phyloP scores from a whole-genome alignment of 2,329 filamentous ascomycete species.

The Diatrype stigma region DNA sequence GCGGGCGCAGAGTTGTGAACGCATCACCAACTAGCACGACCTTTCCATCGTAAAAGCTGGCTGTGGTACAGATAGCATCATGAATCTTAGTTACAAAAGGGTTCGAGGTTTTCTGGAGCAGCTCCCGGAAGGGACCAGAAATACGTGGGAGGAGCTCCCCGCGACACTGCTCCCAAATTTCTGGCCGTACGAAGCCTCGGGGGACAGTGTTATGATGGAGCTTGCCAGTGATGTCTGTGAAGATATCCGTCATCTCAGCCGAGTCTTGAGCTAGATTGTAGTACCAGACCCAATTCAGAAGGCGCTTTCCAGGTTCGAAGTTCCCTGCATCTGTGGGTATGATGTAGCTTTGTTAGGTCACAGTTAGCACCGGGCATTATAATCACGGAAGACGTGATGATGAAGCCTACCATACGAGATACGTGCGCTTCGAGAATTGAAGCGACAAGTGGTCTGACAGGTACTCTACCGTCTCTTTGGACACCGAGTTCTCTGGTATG shows the following conservation, averaged over 20 bases:
- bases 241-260: constrained; percentile 33
- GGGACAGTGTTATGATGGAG: constrained; percentile 39
- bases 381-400: background rate
- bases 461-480: constrained; percentile 13
- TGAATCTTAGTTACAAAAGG: constrained; percentile 43
- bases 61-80: constrained; percentile 33
- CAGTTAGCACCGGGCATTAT: background rate
- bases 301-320: constrained; percentile 32
- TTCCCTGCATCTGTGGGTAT: constrained; percentile 40
- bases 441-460: constrained; percentile 11
- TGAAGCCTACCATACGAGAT: constrained; percentile 18
- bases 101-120: constrained; percentile 33
- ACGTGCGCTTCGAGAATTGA: constrained; percentile 12
- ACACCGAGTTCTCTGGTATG: constrained; percentile 16
- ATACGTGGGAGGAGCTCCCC: constrained; percentile 13
- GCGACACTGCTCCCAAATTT: constrained; percentile 32
- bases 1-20: constrained; percentile 40
- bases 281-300: constrained; percentile 47
- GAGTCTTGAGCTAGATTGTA: constrained; percentile 35
- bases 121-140: constrained; percentile 36
- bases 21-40: constrained; percentile 44
- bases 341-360: constrained; percentile 26
- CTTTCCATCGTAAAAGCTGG: constrained; percentile 35
- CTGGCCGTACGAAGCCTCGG: constrained; percentile 32
- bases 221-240: constrained; percentile 39